Percentiles rank a stretch among this genome's conserved stretches.
phyloP scores from a whole-genome alignment of 2,329 filamentous ascomycete genomes.

The Pestalotiopsis fici region DNA sequence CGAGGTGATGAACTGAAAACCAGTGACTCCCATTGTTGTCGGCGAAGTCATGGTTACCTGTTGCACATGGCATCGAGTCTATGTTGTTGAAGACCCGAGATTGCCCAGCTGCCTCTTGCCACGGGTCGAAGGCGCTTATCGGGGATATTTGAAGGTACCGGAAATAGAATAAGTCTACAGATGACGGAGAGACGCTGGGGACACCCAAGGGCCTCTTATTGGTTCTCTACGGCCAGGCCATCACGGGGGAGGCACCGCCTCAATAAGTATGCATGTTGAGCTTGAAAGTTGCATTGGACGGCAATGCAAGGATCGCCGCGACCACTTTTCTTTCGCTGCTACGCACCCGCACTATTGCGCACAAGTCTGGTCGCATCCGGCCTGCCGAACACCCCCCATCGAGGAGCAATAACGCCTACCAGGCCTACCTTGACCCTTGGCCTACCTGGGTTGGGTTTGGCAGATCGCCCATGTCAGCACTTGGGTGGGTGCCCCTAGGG shows the following conservation, averaged over 20 bases:
- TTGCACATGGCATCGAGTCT: neutral
- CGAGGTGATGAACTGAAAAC: slow-evolving; percentile 35
- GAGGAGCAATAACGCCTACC: neutral
- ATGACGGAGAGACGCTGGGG: neutral
- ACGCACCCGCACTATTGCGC: too few species aligned
- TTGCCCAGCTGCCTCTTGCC: neutral
- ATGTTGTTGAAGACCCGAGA: neutral
- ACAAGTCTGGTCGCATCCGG: neutral
- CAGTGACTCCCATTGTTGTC: slow-evolving; percentile 13
- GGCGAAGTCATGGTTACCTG: slow-evolving; percentile 4
- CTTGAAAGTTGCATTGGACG: neutral
- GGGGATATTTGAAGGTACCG: slow-evolving; percentile 6
- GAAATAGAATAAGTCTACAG: slow-evolving; percentile 1
- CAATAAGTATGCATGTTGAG: neutral
- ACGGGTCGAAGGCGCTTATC: neutral
- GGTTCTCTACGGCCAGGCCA: neutral
- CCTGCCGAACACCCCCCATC: neutral
- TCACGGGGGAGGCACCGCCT: slow-evolving; percentile 2
- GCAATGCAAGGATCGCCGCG: slow-evolving; percentile 6
- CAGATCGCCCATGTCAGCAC: neutral
- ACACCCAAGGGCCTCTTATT: neutral
- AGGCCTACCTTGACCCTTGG: neutral
- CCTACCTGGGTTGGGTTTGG: neutral
- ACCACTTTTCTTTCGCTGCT: neutral
- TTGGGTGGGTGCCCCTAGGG: neutral